Conservation (phyloP, 176 grass and related monocot species). For the Hordeum vulgare region MorexV3_pseudomolecules_assembly NC_058518.1:475000673-475001172, state of each 20-base stretch:
- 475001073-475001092: too few species aligned
- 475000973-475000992: not conserved
- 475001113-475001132: too few species aligned
- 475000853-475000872: slow-evolving; percentile 65
- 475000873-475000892: slow-evolving; percentile 41
- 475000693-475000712: slow-evolving; percentile 55
- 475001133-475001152: too few species aligned
- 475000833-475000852: slow-evolving; percentile 56
- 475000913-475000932: not conserved
- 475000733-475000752: slow-evolving; percentile 21
- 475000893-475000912: not conserved
- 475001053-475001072: too few species aligned
- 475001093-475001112: too few species aligned
- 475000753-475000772: not conserved
- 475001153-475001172: too few species aligned
- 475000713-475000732: slow-evolving; percentile 60
- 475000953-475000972: not conserved
- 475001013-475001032: too few species aligned
- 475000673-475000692: slow-evolving; percentile 63
- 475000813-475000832: slow-evolving; percentile 62
- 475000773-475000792: slow-evolving; percentile 1
- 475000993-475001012: not conserved
- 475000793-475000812: slow-evolving; percentile 1
- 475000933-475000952: not conserved
- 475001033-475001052: too few species aligned